phyloP scores from a whole-genome alignment of 202 grass and related monocot genomes.

The Zizania palustris region DNA sequence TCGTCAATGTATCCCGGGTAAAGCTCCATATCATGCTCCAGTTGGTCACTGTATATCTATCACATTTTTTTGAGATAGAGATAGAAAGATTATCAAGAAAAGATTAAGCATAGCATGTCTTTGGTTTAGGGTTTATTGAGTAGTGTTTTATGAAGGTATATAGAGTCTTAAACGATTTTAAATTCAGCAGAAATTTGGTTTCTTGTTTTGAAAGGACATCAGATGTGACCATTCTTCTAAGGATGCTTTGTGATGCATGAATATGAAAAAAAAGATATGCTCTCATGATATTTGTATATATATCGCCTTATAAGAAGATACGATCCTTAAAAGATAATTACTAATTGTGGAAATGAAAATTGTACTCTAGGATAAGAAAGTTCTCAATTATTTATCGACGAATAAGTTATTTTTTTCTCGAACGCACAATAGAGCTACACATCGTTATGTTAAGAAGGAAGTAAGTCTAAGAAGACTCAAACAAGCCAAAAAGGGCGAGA shows the following conservation, averaged over 20 bases:
- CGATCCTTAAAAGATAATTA: neutral
- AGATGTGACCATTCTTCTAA: neutral
- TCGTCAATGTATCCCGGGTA: slow-evolving; percentile 76
- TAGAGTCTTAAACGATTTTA: neutral
- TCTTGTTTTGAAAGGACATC: neutral
- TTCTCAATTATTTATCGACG: too few species aligned
- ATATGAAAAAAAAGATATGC: slow-evolving; percentile 14
- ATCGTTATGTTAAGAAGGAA: too few species aligned
- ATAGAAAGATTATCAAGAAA: neutral
- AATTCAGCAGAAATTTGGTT: neutral
- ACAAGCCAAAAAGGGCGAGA: too few species aligned
- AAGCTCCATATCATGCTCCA: slow-evolving; percentile 75
- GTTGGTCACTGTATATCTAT: slow-evolving; percentile 38
- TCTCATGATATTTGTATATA: too few species aligned
- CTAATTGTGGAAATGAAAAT: neutral
- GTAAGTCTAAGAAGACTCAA: too few species aligned
- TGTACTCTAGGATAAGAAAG: neutral
- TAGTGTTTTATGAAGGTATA: neutral
- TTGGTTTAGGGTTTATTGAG: neutral
- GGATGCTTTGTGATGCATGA: neutral
- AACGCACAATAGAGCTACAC: too few species aligned
- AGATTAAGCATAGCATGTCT: neutral
- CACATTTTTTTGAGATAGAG: neutral
- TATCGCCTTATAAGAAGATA: slow-evolving; percentile 1
- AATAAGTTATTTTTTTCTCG: too few species aligned